Conservation (phyloP, 2,329 filamentous ascomycete species). For the Epichloe scottii region DNA sequence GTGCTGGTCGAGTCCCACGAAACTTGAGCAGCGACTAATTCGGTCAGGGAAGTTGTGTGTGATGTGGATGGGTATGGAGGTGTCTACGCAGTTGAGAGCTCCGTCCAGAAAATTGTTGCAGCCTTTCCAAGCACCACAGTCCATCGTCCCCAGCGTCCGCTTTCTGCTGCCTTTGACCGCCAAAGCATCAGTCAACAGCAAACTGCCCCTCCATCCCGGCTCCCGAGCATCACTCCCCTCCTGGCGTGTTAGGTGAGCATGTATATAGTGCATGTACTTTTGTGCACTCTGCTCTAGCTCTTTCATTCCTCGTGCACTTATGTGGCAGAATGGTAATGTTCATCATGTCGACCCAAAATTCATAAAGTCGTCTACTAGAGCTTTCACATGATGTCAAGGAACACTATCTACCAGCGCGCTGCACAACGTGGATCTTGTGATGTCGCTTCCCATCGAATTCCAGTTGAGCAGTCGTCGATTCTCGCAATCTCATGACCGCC, state of each 20-base stretch:
- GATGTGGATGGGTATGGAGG: neutral
- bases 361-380: no score
- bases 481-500: neutral
- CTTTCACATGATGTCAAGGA: no score
- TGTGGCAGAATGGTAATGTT: no score
- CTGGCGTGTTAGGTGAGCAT: no score
- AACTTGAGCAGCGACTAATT: neutral
- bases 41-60: neutral
- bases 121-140: neutral
- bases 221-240: no score
- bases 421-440: no score
- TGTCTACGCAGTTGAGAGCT: slow-evolving; percentile 1
- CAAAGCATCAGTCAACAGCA: neutral
- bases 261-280: no score
- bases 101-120: slow-evolving; percentile 6
- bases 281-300: no score
- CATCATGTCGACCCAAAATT: no score
- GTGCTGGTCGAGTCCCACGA: neutral
- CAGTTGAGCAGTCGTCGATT: neutral
- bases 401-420: no score
- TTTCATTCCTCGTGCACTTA: no score
- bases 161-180: slow-evolving; percentile 3
- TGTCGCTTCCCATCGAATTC: no score
- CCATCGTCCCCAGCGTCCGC: neutral
- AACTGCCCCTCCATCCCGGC: neutral